Base-by-base conservation (phyloP, 192 early-diverging fungal species). In the Linderina pennispora region DNA sequence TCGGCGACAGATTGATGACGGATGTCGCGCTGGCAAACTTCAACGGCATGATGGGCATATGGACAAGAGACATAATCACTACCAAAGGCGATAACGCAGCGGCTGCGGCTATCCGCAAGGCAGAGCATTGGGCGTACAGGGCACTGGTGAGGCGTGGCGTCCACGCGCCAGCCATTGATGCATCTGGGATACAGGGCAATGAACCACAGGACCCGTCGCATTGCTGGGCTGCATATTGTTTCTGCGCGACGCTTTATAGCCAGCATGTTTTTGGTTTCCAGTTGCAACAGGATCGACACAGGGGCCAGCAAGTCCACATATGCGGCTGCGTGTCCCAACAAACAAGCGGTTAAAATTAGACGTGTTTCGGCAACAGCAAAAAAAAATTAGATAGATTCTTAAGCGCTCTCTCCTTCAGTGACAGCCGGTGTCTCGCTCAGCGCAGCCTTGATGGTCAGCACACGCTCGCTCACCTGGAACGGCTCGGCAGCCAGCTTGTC, bases 1-100 rank as follows among this genome's bases (percentile, higher is more conserved):
- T 92, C 0, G 94, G 94, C 19, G 94, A 95, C 54, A 80, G 94
- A 4, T 61, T 90, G 18, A 57, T 89, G 10, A 98, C 92, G 0
- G 92, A 98, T 45, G 65, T 95, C 0, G 70, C 90, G 3, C 85
- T 86, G 77, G 94, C 85, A 4, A 93, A 97, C 45, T 50, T 66
- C 21, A 63, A 74, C 19, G 88, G 87, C 25, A 79, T 84, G 63
- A 28, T 82, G 7, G 85, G 84, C 0, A 80, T 94, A 19, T 77
- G 86, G 51, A 85, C 81, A 0, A 68, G 46, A 1, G 47, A 85
- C 14, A 80, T 91, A 7, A 65, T 94, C 16, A 80, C 87, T 0
- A 68, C 73, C 23, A 55, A 85, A 53, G 83, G 86, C 3, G 94
- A 94, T 55, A 97, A 91, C 49, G 58, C 62, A 1, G 61, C 81